A percentile compares a stretch with the other conserved stretches of the same genome.
phyloP scores from a whole-genome alignment of 2,329 filamentous ascomycete species.

The Pyrenophora tritici-repentis region DNA sequence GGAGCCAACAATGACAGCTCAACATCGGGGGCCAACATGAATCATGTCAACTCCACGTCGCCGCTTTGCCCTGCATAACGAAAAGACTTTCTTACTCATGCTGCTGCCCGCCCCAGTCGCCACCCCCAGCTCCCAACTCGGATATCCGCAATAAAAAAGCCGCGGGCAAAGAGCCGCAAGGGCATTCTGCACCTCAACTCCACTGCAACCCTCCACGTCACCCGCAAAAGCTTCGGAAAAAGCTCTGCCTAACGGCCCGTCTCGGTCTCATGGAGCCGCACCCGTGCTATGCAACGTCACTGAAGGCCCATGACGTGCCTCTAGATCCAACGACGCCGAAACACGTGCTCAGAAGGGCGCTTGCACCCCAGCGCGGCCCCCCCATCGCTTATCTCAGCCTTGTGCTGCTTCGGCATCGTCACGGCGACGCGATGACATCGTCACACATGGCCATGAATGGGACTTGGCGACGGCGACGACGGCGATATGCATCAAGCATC shows the following conservation, averaged over 20 bases:
- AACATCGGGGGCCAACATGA: no score
- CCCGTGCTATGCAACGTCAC: conserved; percentile 1
- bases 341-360: conserved; percentile 6
- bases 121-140: no score
- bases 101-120: no score
- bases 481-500: no score
- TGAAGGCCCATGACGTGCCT: conserved; percentile 4
- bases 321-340: conserved; percentile 2
- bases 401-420: neutral
- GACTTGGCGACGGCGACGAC: no score
- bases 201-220: conserved; percentile 6
- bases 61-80: no score
- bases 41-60: no score
- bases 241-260: conserved; percentile 6
- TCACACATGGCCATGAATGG: neutral
- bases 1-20: no score
- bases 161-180: neutral
- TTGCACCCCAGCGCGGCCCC: neutral
- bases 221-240: neutral
- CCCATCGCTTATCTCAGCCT: conserved; percentile 3
- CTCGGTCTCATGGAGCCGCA: conserved; percentile 8
- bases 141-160: neutral
- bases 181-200: neutral
- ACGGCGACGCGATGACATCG: conserved; percentile 8
- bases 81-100: no score